phyloP scores from a whole-genome alignment of 164 flowering plant species.

The Protea cynaroides region DNA sequence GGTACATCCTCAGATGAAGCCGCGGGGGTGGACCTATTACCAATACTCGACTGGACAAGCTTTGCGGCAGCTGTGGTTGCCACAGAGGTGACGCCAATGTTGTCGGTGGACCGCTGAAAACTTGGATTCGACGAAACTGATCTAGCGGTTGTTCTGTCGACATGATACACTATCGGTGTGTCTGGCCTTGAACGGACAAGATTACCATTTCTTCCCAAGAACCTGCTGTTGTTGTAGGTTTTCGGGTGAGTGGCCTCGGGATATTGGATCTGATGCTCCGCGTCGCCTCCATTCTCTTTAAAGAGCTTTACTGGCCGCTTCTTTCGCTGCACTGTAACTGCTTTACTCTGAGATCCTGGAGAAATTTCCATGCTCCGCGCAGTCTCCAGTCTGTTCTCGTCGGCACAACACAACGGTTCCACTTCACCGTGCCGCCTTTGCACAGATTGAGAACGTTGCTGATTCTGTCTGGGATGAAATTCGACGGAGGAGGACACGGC shows the following conservation, averaged over 20 bases:
- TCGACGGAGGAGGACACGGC: neutral
- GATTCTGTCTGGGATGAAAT: neutral
- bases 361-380: constrained; percentile 16
- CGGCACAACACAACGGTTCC: constrained; percentile 11
- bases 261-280: neutral
- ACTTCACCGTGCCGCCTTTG: constrained; percentile 7
- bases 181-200: constrained; percentile 17
- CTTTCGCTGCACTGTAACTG: constrained; percentile 7
- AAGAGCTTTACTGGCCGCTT: constrained; percentile 11
- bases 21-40: neutral
- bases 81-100: neutral
- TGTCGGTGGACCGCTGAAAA: neutral
- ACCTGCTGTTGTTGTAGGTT: neutral
- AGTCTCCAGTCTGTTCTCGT: constrained; percentile 12
- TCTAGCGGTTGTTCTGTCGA: constrained; percentile 2
- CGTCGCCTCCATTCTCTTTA: constrained; percentile 16
- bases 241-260: neutral
- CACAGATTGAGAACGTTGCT: constrained; percentile 17
- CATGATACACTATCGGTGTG: constrained; percentile 13
- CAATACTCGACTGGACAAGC: constrained; percentile 18
- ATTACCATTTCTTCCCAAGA: neutral
- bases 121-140: constrained; percentile 2
- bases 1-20: neutral
- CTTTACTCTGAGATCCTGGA: constrained; percentile 7
- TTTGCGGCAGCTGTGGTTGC: constrained; percentile 23